phyloP scores from a whole-genome alignment of 306 rosid genomes.

The Vigna reflexopilosa region DNA sequence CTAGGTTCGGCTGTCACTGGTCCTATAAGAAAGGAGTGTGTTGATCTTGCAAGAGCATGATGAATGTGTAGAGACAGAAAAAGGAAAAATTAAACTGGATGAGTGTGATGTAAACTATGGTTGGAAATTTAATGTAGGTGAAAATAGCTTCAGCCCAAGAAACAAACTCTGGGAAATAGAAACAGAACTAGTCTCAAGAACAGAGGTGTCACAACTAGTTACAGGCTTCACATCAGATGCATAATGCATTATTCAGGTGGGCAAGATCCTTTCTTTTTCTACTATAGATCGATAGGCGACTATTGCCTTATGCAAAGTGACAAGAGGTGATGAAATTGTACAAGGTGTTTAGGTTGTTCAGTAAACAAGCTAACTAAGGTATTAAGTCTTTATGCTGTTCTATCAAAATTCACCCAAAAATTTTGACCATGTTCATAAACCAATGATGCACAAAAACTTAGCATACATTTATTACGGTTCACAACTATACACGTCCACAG shows the following conservation, averaged over 20 bases:
- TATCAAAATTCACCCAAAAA: not conserved
- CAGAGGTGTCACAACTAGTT: not conserved
- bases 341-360: no score
- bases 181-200: not conserved
- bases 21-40: no score
- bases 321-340: not conserved
- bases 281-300: not conserved
- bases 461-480: not conserved
- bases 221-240: not conserved
- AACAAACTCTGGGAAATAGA: no score
- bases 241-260: not conserved
- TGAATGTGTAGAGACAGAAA: no score
- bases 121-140: no score
- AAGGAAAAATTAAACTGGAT: no score
- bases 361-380: not conserved
- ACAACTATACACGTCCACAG: not conserved
- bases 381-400: not conserved
- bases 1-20: no score
- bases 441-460: not conserved
- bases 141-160: no score
- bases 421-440: not conserved
- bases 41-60: no score
- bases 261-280: not conserved
- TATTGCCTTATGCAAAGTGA: not conserved
- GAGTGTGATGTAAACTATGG: no score